Base-by-base conservation (phyloP, 768 basidiomycete species). In the Solioccasus polychromus region DNA sequence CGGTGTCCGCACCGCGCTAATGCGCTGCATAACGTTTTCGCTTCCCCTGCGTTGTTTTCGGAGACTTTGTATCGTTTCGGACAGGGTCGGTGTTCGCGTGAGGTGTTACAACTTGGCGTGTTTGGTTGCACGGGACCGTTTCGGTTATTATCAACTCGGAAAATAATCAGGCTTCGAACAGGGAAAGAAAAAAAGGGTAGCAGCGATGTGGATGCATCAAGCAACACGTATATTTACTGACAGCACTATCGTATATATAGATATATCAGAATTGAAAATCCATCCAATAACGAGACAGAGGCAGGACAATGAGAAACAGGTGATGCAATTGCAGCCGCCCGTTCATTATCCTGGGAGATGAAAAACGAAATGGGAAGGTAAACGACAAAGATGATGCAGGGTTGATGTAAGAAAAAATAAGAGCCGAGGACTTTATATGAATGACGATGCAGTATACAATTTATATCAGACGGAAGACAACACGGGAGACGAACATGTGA, bases 1-100 rank as follows among this genome's bases (percentile, higher is more conserved):
- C 78, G 11, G 75, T 81, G 45, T 71, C 79, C 22, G 75, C 77
- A 6, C 71, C 51, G 22, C 24, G 32, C n/a, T 34, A 34, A 32
- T 8, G 74, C 76, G 7, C 71, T 44, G 20, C 19, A 35, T 31
- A 41, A 52, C 42, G 39, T 45, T 20, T 37, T 44, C 50, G 46
- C 46, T 48, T 42, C 30, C 29, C 3, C n/a, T n/a, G n/a, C n/a
- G n/a, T n/a, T n/a, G n/a, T n/a, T n/a, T n/a, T n/a, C n/a, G n/a
- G n/a, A n/a, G n/a, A n/a, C n/a, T n/a, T n/a, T n/a, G n/a, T n/a
- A n/a, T n/a, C n/a, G n/a, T n/a, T n/a, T n/a, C n/a, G n/a, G n/a
- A n/a, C n/a, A n/a, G n/a, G n/a, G n/a, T n/a, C n/a, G n/a, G n/a
- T n/a, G n/a, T n/a, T n/a, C n/a, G n/a, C n/a, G n/a, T n/a, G n/a